Evolutionary conservation across 495 filamentous ascomycete species (phyloP).

Genomic region (Terfezia boudieri): DNA sequence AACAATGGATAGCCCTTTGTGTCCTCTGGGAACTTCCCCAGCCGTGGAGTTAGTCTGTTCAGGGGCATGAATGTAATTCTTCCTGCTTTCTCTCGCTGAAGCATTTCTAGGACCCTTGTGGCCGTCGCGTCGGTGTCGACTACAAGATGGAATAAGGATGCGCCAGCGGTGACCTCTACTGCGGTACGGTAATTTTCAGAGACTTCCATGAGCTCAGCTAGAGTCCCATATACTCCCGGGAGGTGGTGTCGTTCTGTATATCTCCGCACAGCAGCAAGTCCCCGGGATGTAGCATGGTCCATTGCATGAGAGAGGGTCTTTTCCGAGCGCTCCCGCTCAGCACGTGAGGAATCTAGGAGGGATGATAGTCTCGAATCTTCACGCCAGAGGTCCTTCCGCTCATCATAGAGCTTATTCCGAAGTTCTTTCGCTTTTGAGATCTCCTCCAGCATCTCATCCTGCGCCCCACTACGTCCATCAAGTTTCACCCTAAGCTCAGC

Average conservation of each 20-base stretch:
- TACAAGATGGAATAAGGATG: slow-evolving; percentile 88
- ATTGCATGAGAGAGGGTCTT: slow-evolving; percentile 58
- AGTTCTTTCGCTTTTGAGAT: slow-evolving; percentile 60
- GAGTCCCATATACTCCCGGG: slow-evolving; percentile 72
- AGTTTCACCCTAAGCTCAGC: slow-evolving; percentile 45
- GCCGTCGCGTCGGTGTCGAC: slow-evolving; percentile 84
- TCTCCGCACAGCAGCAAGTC: slow-evolving; percentile 57
- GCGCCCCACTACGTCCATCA: slow-evolving; percentile 53
- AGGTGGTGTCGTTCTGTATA: slow-evolving; percentile 57
- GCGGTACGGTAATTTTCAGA: slow-evolving; percentile 68
- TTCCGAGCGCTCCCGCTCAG: slow-evolving; percentile 55
- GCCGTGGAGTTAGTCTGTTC: slow-evolving; percentile 45
- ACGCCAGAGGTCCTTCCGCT: slow-evolving; percentile 75
- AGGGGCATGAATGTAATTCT: slow-evolving; percentile 90
- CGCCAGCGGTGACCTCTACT: slow-evolving; percentile 79
- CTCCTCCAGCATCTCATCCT: slow-evolving; percentile 45
- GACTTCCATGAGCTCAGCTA: slow-evolving; percentile 77
- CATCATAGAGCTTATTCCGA: slow-evolving; percentile 57
- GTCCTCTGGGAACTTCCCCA: slow-evolving; percentile 46
- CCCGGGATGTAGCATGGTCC: slow-evolving; percentile 66
- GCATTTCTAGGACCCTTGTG: slow-evolving; percentile 50
- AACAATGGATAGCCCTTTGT: slow-evolving; percentile 72
- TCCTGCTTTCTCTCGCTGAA: slow-evolving; percentile 62
- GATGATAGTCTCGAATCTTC: slow-evolving; percentile 73
- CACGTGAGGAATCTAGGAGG: slow-evolving; percentile 45